Evolutionary conservation across 441 rosid genomes (phyloP).

Genomic region (Codiaeum variegatum): DNA sequence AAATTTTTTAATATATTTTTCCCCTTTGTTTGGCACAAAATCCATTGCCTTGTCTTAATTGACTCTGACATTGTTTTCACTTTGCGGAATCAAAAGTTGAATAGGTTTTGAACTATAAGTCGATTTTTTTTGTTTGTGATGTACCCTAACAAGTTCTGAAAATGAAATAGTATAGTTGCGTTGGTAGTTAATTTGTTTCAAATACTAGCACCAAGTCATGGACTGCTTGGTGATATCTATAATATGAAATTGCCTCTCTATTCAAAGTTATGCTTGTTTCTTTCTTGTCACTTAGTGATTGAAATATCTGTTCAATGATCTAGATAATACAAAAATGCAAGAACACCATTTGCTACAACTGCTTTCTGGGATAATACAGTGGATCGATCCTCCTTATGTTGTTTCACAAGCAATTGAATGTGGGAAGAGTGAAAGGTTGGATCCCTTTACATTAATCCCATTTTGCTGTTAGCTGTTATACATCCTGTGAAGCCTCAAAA

Average conservation of each 20-base stretch:
- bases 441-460: constrained; percentile 20
- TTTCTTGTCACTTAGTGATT: constrained; percentile 4
- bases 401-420: constrained; percentile 75
- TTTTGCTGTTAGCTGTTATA: constrained; percentile 21
- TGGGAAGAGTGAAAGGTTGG: constrained; percentile 90
- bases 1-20: background rate
- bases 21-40: background rate
- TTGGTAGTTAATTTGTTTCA: constrained; percentile 1
- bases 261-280: background rate
- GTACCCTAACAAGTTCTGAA: background rate
- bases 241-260: background rate
- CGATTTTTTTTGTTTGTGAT: background rate
- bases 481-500: constrained; percentile 22
- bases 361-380: constrained; percentile 76
- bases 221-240: background rate
- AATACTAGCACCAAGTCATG: background rate
- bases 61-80: background rate
- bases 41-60: background rate
- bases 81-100: constrained; percentile 1
- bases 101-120: background rate
- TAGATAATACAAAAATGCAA: constrained; percentile 68
- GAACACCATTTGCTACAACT: constrained; percentile 83
- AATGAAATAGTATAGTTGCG: background rate
- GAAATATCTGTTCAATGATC: constrained; percentile 39
- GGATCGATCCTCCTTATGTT: constrained; percentile 90